These are phyloP conservation scores for Amanita rimosa DNA, from an alignment of 768 basidiomycete genomes.

Conservation along the genomic window DNA sequence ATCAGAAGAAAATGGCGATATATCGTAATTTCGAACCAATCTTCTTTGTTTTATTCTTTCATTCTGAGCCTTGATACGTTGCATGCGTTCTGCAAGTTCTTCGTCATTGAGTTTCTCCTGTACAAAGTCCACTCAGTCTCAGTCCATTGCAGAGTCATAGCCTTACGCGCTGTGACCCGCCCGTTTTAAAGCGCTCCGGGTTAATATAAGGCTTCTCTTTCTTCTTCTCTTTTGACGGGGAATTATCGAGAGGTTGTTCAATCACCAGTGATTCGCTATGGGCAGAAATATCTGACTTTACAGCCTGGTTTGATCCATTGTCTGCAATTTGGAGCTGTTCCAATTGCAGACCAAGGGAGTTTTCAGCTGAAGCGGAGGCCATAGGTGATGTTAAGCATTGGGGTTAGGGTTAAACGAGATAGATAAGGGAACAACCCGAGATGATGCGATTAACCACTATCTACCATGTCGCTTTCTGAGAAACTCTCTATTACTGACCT, in stretches of 20 bases:
- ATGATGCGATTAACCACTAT: background rate
- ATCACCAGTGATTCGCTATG: conserved; percentile 7
- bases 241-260: conserved; percentile 10
- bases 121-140: background rate
- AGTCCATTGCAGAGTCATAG: conserved; percentile 12
- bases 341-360: conserved; percentile 13
- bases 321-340: conserved; percentile 9
- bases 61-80: conserved; percentile 59
- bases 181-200: conserved; percentile 76
- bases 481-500: conserved; percentile 92
- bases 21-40: conserved; percentile 27
- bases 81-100: conserved; percentile 59
- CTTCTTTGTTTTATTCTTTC: conserved; percentile 67
- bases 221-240: conserved; percentile 27
- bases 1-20: background rate
- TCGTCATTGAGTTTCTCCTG: conserved; percentile 65
- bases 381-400: background rate
- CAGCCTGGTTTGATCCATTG: background rate
- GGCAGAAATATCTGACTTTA: background rate
- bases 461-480: conserved; percentile 84
- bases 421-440: background rate
- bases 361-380: background rate
- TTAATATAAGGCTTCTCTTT: conserved; percentile 67
- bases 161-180: conserved; percentile 56
- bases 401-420: conserved; percentile 6